Base-by-base conservation (phyloP, 345 rosid genomes). In the Citrus maxima region DNA sequence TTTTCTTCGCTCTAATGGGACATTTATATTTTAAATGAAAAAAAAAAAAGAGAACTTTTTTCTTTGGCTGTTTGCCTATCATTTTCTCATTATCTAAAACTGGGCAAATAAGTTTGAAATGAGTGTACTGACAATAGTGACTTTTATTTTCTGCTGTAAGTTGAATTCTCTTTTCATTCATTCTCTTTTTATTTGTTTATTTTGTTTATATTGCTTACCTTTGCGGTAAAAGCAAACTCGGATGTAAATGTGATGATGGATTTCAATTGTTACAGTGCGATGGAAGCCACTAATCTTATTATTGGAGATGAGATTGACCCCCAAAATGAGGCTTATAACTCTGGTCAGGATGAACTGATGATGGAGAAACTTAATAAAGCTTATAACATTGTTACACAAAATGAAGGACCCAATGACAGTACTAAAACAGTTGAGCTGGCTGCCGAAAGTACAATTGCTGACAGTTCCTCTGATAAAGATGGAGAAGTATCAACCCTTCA, bases 241-340 rank as follows among this genome's bases (percentile, higher is more conserved):
- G 30, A 22, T 22, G 27, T 67, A 35, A 65, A 22, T 10, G n/a
- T 22, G 28, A 67, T 6, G 32, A 51, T 71, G 62, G 62, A 7
- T 76, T 65, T n/a, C 16, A 27, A 7, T 28, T 55, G 59, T 65
- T 76, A 30, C 18, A 35, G 54, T 32, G 40, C n/a, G 3, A 76
- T 76, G 79, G 79, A 76, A 67, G 72, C 64, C 54, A 46, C 42
- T 34, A 19, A 55, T 66, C n/a, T n/a, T 13, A 30, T 34, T 34
- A 14, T 14, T 59, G 55, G 55, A 14, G 32, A n/a, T 59, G 76
- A 24, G 35, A 24, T 59, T 49, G 18, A 30, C 67, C n/a, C 7
- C 54, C 55, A n/a, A 73, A 37, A n/a, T 24, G 67, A 37, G 55
- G 51, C 28, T 25, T 66, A 51, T 12, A 14, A 37, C 14, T 3